A percentile compares a stretch with the other conserved stretches of the same genome.
These are phyloP conservation scores for Geoglossum cookeanum DNA, from an alignment of 2,329 filamentous ascomycete genomes.

Conservation along the genomic window DNA sequence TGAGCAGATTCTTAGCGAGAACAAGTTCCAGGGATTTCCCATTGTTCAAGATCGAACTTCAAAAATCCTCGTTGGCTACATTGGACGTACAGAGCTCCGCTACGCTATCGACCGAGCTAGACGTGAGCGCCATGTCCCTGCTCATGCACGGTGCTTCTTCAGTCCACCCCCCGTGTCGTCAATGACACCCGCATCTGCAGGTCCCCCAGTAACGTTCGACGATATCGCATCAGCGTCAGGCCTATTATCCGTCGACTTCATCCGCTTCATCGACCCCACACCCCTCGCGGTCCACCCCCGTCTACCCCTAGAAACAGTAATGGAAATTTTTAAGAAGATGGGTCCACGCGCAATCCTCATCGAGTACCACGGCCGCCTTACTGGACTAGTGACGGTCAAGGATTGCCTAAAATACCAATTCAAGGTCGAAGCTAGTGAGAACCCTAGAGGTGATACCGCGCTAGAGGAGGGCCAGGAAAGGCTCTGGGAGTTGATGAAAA, in stretches of 20 bases:
- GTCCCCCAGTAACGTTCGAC: conserved; percentile 36
- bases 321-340: conserved; percentile 98
- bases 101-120: conserved; percentile 75
- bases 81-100: conserved; percentile 75
- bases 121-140: conserved; percentile 44
- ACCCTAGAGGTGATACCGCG: conserved; percentile 39
- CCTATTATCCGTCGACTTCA: conserved; percentile 52
- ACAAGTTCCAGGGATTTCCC: conserved; percentile 81
- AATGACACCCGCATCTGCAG: conserved; percentile 11
- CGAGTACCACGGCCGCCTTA: conserved; percentile 69
- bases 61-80: conserved; percentile 70
- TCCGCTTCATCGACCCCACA: conserved; percentile 71
- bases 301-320: conserved; percentile 83
- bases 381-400: conserved; percentile 83
- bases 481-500: conserved; percentile 39
- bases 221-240: conserved; percentile 36
- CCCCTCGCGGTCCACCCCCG: conserved; percentile 82
- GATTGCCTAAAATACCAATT: conserved; percentile 96
- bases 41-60: conserved; percentile 50
- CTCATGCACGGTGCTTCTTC: conserved; percentile 57
- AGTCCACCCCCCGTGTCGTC: conserved; percentile 26
- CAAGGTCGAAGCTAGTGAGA: conserved; percentile 76
- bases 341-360: conserved; percentile 84
- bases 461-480: conserved; percentile 41
- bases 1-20: conserved; percentile 56